Percentiles rank a stretch among this genome's conserved stretches.
Evolutionary conservation across 2,329 filamentous ascomycete species (phyloP).

Genomic region (Capronia epimyces): DNA sequence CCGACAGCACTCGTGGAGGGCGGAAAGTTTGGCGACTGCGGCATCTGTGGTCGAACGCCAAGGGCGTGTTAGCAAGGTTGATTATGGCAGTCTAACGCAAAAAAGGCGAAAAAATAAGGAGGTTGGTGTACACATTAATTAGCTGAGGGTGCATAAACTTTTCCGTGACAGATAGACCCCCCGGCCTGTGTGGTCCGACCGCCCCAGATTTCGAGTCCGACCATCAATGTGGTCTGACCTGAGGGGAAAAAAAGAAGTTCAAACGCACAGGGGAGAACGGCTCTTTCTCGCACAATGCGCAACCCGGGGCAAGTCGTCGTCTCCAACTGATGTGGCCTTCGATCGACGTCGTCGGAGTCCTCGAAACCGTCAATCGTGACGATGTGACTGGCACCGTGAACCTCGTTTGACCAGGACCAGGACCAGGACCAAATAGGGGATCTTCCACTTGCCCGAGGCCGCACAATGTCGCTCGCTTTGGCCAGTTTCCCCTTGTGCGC

Average conservation of each 20-base stretch:
- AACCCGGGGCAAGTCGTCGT: slow-evolving; percentile 10
- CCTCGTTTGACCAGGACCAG: slow-evolving; percentile 9
- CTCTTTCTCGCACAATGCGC: slow-evolving; percentile 10
- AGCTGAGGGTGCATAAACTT: slow-evolving; percentile 31
- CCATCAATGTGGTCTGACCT: slow-evolving; percentile 22
- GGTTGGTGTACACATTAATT: slow-evolving; percentile 32
- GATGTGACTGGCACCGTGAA: slow-evolving; percentile 10
- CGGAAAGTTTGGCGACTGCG: slow-evolving; percentile 31
- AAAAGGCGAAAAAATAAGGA: slow-evolving; percentile 28
- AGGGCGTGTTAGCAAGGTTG: slow-evolving; percentile 31
- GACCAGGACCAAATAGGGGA: background rate
- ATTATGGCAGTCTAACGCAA: slow-evolving; percentile 40
- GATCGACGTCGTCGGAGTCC: slow-evolving; percentile 11
- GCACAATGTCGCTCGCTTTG: slow-evolving; percentile 2
- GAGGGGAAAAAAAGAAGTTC: background rate
- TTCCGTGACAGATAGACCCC: slow-evolving; percentile 25
- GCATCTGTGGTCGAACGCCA: slow-evolving; percentile 30
- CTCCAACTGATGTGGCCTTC: slow-evolving; percentile 10
- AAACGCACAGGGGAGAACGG: slow-evolving; percentile 12
- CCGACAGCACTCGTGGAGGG: slow-evolving; percentile 18
- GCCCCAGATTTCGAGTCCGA: slow-evolving; percentile 20
- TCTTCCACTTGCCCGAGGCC: slow-evolving; percentile 21
- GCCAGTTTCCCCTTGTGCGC: slow-evolving; percentile 17
- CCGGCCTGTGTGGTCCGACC: slow-evolving; percentile 20
- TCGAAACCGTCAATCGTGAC: slow-evolving; percentile 15